Conservation (phyloP, 1,284 basidiomycete genomes). For the Exobasidium rhododendri region DNA sequence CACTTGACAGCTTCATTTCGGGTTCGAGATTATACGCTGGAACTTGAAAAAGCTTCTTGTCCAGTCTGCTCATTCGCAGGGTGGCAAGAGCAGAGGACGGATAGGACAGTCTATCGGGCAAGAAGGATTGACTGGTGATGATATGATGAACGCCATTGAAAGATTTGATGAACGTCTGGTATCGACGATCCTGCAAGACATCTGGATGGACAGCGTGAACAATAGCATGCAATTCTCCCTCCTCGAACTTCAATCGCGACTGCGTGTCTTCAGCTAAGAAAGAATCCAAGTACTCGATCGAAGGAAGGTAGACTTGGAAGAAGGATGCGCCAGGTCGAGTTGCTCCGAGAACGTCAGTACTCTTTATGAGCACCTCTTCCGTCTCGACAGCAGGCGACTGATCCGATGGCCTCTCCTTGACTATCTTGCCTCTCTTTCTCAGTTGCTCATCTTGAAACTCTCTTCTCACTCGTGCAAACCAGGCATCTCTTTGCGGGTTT, state of each 20-base stretch:
- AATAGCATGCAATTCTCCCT: constrained; percentile 25
- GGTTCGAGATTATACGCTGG: constrained; percentile 61
- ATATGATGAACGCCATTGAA: constrained; percentile 62
- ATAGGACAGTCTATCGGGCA: constrained; percentile 69
- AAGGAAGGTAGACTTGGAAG: constrained; percentile 62
- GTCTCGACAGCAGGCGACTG: not conserved
- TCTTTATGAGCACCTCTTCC: constrained; percentile 24
- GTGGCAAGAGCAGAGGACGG: constrained; percentile 71
- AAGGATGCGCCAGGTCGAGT: constrained; percentile 63
- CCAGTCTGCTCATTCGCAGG: constrained; percentile 69
- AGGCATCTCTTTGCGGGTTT: constrained; percentile 23
- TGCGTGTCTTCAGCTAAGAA: constrained; percentile 56
- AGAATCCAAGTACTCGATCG: constrained; percentile 66
- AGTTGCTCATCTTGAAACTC: constrained; percentile 45
- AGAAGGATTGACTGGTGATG: constrained; percentile 62
- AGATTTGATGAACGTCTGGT: constrained; percentile 68
- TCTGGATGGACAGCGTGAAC: constrained; percentile 35
- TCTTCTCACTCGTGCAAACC: constrained; percentile 24
- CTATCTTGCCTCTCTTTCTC: constrained; percentile 57
- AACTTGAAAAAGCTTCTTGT: constrained; percentile 70
- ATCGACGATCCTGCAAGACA: constrained; percentile 65
- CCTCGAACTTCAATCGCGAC: not conserved
- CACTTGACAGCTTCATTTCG: not conserved
- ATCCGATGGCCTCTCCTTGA: constrained; percentile 45
- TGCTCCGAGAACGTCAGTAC: constrained; percentile 60